phyloP scores from a whole-genome alignment of 1,284 basidiomycete species.

The Fomes fomentarius region DNA sequence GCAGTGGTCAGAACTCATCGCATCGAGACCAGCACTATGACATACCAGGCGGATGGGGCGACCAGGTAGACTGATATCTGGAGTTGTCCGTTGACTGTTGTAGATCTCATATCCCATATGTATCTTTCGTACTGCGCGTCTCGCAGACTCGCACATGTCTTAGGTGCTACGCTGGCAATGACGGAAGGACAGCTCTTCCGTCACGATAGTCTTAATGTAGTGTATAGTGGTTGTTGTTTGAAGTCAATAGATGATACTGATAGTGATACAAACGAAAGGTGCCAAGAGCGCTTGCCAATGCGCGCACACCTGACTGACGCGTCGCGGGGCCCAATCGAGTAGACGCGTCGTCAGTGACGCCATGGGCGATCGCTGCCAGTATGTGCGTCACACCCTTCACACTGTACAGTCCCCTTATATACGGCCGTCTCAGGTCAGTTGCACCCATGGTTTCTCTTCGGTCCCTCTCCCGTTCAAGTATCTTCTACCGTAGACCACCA shows the following conservation, averaged over 20 bases:
- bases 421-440: no score
- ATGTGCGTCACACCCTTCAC: conserved; percentile 11
- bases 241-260: no score
- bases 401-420: conserved; percentile 1
- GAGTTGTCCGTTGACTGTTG: background rate
- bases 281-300: background rate
- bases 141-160: background rate
- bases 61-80: conserved; percentile 22
- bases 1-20: background rate
- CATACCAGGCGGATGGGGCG: conserved; percentile 26
- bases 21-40: conserved; percentile 4
- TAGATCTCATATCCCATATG: background rate
- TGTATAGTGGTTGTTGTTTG: no score
- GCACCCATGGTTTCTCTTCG: conserved; percentile 13
- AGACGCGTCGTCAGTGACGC: conserved; percentile 11
- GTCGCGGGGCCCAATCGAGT: conserved; percentile 9
- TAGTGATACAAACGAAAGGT: no score
- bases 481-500: background rate
- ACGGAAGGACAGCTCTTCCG: background rate
- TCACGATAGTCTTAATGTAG: no score
- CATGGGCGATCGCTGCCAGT: conserved; percentile 7
- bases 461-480: conserved; percentile 1
- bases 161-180: background rate
- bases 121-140: background rate
- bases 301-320: conserved; percentile 5